These are phyloP conservation scores for Calocybe indica DNA, from an alignment of 768 basidiomycete species.

Conservation along the genomic window DNA sequence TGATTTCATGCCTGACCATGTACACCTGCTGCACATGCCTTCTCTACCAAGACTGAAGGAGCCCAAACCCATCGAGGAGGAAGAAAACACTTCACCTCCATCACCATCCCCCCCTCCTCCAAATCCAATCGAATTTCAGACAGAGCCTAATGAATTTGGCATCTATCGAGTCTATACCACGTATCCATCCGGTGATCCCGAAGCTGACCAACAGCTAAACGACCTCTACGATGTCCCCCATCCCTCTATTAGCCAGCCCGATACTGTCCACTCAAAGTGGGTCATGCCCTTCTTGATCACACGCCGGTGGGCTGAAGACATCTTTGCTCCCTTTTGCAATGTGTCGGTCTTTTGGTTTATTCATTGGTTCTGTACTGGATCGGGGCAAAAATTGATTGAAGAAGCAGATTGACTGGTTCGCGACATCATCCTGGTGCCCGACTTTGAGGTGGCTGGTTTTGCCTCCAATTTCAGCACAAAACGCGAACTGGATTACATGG, in stretches of 20 bases:
- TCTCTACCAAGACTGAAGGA: no score
- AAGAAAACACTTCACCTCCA: no score
- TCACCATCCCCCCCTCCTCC: no score
- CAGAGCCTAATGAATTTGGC: not conserved
- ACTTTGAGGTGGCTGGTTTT: not conserved
- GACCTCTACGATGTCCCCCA: not conserved
- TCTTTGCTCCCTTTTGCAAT: not conserved
- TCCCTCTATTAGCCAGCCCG: not conserved
- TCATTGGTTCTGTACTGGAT: not conserved
- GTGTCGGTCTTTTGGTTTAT: not conserved
- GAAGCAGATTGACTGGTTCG: not conserved
- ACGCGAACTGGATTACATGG: conserved; percentile 2
- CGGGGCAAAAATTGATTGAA: not conserved
- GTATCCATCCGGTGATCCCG: not conserved
- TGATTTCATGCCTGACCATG: no score
- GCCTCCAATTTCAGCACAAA: not conserved
- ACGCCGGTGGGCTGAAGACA: not conserved
- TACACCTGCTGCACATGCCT: no score
- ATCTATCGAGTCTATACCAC: not conserved
- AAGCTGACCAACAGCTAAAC: not conserved
- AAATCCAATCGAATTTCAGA: not conserved
- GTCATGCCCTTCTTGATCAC: no score
- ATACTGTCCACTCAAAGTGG: no score
- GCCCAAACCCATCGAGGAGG: no score
- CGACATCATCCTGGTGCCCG: not conserved